Evolutionary conservation across 495 filamentous ascomycete species (phyloP).

Genomic region (Podospora conica): DNA sequence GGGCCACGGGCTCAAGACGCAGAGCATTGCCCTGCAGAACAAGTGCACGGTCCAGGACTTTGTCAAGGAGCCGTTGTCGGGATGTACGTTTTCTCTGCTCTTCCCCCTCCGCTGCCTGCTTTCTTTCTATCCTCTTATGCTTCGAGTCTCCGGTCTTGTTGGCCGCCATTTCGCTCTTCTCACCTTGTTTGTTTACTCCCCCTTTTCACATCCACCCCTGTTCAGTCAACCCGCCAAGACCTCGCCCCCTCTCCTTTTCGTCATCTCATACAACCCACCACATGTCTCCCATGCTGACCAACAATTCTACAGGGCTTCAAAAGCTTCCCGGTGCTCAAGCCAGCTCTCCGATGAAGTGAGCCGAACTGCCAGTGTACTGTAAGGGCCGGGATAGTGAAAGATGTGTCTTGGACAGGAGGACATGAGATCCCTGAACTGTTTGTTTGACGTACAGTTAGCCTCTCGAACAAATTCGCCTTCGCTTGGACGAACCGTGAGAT

Average conservation of each 20-base stretch:
- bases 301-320: background rate
- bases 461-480: background rate
- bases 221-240: background rate
- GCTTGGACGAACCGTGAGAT: background rate
- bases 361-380: background rate
- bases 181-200: background rate
- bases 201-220: background rate
- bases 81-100: conserved; percentile 16
- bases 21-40: conserved; percentile 31
- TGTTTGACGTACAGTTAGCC: background rate
- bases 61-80: conserved; percentile 36
- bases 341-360: background rate
- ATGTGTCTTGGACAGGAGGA: background rate
- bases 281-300: background rate
- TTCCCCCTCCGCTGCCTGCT: too few relatives aligned
- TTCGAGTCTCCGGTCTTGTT: too few relatives aligned
- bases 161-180: too few relatives aligned
- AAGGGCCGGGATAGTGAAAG: too few relatives aligned
- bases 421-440: background rate
- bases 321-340: background rate
- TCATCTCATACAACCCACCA: background rate
- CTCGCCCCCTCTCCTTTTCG: background rate
- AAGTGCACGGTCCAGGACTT: conserved; percentile 26
- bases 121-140: too few relatives aligned
- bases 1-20: conserved; percentile 27